Base-by-base conservation (phyloP, 1,139 yeast species). In the Kodamaea alishanica region DNA sequence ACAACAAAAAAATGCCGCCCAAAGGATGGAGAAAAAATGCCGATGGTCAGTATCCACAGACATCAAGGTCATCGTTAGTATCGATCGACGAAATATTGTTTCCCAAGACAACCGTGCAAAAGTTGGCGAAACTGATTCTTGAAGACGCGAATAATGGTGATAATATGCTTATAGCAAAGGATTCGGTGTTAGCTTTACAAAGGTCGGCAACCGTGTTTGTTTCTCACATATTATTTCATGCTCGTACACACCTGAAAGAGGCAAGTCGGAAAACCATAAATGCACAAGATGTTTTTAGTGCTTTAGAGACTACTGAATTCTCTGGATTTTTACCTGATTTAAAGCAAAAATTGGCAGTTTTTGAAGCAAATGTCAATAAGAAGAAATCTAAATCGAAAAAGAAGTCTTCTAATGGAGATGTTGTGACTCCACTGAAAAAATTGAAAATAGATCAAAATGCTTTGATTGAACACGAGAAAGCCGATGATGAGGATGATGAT, bases 21-120 rank as follows among this genome's bases (percentile, higher is more conserved):
- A 83, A 83, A 59, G 88, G 89, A 33, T 82, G 88, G 89, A 81
- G 85, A 65, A 83, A 81, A 55, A 83, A 79, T 54, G 79, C 83
- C 1, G 87, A 80, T 39, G 87, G 84, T 6, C 73, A 76, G 30
- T 76, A 73, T 45, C 82, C 82, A 1, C 68, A 56, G 34, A 67
- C 79, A 6, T 67, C 67, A n/a, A 70, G 73, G 40, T 82, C 79
- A 26, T 67, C 71, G 11, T 65, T 70, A 37, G 70, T 79, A 4
- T 77, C 87, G 0, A 81, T 84, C 8, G 88, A 83, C 40, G 87
- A 81, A 37, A 69, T 83, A 26, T 60, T 84, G 23, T 84, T 84
- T 49, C 92, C 92, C 2, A 70, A 75, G 46, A 63, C 84, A 15
- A 77, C 85, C 0, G 70, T 84, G 8, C 73, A 70, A 40, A 73